Evolutionary conservation across 2,329 filamentous ascomycete genomes (phyloP).

Genomic region (Botrytis galanthina): DNA sequence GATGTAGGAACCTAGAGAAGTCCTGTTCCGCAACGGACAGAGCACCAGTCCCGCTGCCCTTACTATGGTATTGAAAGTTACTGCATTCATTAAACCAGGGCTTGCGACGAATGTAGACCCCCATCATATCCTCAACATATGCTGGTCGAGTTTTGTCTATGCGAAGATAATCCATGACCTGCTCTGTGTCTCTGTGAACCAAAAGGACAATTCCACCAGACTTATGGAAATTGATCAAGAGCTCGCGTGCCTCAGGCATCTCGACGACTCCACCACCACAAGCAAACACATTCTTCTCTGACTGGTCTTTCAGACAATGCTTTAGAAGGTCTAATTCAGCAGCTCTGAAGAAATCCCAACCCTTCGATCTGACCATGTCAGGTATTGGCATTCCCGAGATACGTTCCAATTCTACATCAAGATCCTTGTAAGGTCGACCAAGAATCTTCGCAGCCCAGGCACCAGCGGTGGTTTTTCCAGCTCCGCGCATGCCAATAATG

Average conservation of each 20-base stretch:
- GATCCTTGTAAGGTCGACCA: slow-evolving; percentile 75
- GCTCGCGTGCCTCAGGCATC: slow-evolving; percentile 70
- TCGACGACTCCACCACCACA: slow-evolving; percentile 95
- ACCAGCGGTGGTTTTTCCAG: slow-evolving; percentile 92
- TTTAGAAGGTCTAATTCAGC: slow-evolving; percentile 74
- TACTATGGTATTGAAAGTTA: slow-evolving; percentile 90
- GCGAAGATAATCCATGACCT: slow-evolving; percentile 84
- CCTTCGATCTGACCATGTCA: slow-evolving; percentile 71
- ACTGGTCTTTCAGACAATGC: slow-evolving; percentile 70
- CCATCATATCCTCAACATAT: slow-evolving; percentile 88
- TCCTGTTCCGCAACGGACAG: slow-evolving; percentile 48
- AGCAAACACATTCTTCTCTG: slow-evolving; percentile 78
- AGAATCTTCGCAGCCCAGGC: slow-evolving; percentile 77
- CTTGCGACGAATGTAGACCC: slow-evolving; percentile 84
- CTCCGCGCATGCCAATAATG: slow-evolving; percentile 95
- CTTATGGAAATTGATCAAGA: slow-evolving; percentile 71
- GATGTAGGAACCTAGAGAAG: slow-evolving; percentile 69
- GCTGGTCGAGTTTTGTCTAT: slow-evolving; percentile 88
- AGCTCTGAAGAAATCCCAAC: slow-evolving; percentile 86
- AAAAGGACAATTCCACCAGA: slow-evolving; percentile 80
- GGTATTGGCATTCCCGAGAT: slow-evolving; percentile 75
- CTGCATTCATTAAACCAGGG: slow-evolving; percentile 91
- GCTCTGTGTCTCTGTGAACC: slow-evolving; percentile 81
- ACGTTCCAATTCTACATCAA: slow-evolving; percentile 83
- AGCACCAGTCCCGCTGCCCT: slow-evolving; percentile 46